Percentiles rank a stretch among this genome's conserved stretches.
Evolutionary conservation across 352 stramenopile genomes (phyloP).

Genomic region (Globisporangium cederbergense): DNA sequence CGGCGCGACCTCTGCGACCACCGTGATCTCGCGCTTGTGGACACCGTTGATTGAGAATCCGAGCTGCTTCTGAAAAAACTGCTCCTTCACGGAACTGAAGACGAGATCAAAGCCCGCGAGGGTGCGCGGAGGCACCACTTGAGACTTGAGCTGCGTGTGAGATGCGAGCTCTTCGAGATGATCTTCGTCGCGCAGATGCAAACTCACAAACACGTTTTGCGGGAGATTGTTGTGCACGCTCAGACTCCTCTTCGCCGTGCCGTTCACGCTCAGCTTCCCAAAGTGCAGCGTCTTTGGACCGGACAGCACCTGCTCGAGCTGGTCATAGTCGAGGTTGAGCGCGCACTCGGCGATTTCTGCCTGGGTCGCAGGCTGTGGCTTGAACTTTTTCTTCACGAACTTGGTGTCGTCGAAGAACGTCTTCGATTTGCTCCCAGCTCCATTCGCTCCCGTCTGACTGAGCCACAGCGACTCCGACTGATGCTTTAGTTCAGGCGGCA

Average conservation of each 20-base stretch:
- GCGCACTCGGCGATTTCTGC: conserved; percentile 88
- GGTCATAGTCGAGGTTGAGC: conserved; percentile 58
- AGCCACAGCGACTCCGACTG: conserved; percentile 71
- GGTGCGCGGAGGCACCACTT: conserved; percentile 80
- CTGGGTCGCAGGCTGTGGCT: conserved; percentile 80
- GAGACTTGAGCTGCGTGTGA: conserved; percentile 55
- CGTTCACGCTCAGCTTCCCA: conserved; percentile 88
- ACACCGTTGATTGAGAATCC: conserved; percentile 85
- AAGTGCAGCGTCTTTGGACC: conserved; percentile 91
- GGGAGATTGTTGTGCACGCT: conserved; percentile 87
- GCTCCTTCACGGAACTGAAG: conserved; percentile 70
- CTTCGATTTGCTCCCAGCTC: conserved; percentile 32
- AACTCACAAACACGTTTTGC: conserved; percentile 73
- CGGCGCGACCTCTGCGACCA: conserved; percentile 87
- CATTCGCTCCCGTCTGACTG: conserved; percentile 19
- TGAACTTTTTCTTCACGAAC: conserved; percentile 92
- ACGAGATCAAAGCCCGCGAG: conserved; percentile 90
- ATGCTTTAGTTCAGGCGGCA: conserved; percentile 37
- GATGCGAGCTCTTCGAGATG: conserved; percentile 52
- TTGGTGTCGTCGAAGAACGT: conserved; percentile 83
- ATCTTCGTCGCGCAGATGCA: conserved; percentile 43
- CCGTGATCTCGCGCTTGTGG: conserved; percentile 79
- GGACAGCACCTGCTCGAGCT: conserved; percentile 62
- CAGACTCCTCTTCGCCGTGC: conserved; percentile 69
- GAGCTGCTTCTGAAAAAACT: conserved; percentile 85